phyloP scores from a whole-genome alignment of 2,329 filamentous ascomycete species.

The Sclerotinia nivalis region DNA sequence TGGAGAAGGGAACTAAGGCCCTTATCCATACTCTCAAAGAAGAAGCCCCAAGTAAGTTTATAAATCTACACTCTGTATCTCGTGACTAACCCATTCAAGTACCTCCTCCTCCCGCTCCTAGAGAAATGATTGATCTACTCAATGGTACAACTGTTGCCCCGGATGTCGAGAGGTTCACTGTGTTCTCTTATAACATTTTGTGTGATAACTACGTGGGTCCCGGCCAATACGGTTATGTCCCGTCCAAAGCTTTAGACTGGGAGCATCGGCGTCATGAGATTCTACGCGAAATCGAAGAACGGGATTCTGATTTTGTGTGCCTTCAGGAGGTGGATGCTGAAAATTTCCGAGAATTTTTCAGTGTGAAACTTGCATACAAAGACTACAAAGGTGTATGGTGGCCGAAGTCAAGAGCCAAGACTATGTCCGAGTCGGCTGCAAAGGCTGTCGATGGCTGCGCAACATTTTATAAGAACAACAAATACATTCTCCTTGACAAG shows the following conservation, averaged over 20 bases:
- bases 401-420: conserved; percentile 85
- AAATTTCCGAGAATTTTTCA: conserved; percentile 88
- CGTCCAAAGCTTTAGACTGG: conserved; percentile 79
- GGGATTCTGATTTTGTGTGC: conserved; percentile 86
- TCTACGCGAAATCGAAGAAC: conserved; percentile 74
- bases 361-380: conserved; percentile 77
- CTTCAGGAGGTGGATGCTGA: conserved; percentile 92
- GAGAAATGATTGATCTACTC: conserved; percentile 77
- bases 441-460: conserved; percentile 93
- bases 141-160: conserved; percentile 57
- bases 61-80: conserved; percentile 30
- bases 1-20: conserved; percentile 83
- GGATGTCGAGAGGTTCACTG: conserved; percentile 70
- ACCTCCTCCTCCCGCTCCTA: conserved; percentile 72
- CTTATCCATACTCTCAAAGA: conserved; percentile 83
- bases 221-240: conserved; percentile 85
- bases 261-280: conserved; percentile 82
- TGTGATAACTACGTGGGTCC: conserved; percentile 91
- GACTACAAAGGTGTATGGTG: conserved; percentile 95
- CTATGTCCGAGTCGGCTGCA: conserved; percentile 87
- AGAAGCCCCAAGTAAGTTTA: conserved; percentile 72
- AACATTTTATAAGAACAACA: conserved; percentile 93
- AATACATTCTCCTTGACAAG: conserved; percentile 92
- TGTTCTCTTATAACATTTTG: conserved; percentile 93
- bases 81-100: conserved; percentile 51